Percentiles rank a stretch among this genome's conserved stretches.
Conservation (phyloP, 2,329 filamentous ascomycete genomes). For the Periconia sp. region DNA sequence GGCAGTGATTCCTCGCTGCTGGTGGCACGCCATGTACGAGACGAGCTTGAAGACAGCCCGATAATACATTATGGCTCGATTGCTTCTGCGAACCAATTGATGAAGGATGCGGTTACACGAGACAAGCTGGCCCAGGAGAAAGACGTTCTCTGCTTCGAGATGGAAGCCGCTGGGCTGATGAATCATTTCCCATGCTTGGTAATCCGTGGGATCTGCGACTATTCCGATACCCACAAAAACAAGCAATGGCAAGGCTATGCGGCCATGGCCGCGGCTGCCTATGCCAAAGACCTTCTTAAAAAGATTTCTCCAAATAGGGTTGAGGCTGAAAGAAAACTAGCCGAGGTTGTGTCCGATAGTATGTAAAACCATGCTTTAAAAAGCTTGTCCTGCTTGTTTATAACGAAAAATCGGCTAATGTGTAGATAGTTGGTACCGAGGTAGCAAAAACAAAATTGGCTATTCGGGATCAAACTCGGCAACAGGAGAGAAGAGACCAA, state of each 20-base stretch:
- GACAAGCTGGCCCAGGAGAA: constrained; percentile 8
- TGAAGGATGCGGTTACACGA: constrained; percentile 4
- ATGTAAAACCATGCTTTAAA: too few species aligned
- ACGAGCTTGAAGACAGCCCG: not conserved
- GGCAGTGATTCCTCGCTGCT: not conserved
- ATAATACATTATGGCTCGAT: constrained; percentile 4
- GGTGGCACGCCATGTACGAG: not conserved
- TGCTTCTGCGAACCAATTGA: constrained; percentile 6
- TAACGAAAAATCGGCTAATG: too few species aligned
- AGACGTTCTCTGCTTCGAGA: constrained; percentile 13
- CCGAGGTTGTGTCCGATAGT: not conserved
- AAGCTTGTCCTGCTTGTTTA: too few species aligned
- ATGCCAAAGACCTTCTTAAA: constrained; percentile 17
- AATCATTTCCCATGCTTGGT: constrained; percentile 18
- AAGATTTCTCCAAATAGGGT: constrained; percentile 17
- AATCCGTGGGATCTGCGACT: constrained; percentile 20
- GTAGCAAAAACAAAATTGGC: too few species aligned
- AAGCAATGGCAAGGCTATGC: constrained; percentile 18
- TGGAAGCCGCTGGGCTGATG: too few species aligned
- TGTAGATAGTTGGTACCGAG: too few species aligned
- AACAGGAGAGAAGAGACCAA: too few species aligned
- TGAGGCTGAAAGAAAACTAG: constrained; percentile 16
- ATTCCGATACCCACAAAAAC: constrained; percentile 20
- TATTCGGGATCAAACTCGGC: too few species aligned
- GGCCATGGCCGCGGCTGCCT: constrained; percentile 15